These are phyloP conservation scores for Leccinum rimulosum DNA, from an alignment of 768 basidiomycete species.

Conservation along the genomic window DNA sequence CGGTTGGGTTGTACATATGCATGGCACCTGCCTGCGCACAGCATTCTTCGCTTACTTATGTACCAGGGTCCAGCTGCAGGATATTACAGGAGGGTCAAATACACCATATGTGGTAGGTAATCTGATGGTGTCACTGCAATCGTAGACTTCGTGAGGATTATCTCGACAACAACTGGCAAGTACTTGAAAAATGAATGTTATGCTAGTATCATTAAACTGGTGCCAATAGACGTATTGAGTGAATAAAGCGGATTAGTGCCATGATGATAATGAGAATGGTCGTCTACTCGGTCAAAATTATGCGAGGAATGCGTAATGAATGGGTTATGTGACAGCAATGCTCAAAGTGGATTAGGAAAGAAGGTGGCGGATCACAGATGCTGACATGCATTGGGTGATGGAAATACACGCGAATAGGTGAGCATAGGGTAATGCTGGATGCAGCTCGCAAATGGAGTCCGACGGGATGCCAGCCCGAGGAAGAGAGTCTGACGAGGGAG, in stretches of 20 bases:
- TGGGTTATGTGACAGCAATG: slow-evolving; percentile 40
- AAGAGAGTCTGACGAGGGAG: slow-evolving; percentile 6
- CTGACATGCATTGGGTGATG: slow-evolving; percentile 18
- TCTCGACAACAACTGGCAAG: slow-evolving; percentile 10
- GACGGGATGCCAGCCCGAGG: slow-evolving; percentile 21
- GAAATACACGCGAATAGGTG: slow-evolving; percentile 15
- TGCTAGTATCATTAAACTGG: slow-evolving; percentile 31
- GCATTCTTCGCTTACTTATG: slow-evolving; percentile 12
- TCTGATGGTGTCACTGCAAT: slow-evolving; percentile 10
- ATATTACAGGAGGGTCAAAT: background rate
- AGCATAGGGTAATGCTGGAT: slow-evolving; percentile 10
- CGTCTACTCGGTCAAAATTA: slow-evolving; percentile 34
- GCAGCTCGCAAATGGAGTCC: slow-evolving; percentile 1
- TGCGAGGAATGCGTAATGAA: slow-evolving; percentile 35
- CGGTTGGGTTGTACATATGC: background rate
- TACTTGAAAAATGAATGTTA: slow-evolving; percentile 26
- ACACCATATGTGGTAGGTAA: background rate
- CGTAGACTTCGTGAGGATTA: slow-evolving; percentile 7
- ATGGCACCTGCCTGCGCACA: background rate
- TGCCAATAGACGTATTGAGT: slow-evolving; percentile 25
- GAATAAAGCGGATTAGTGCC: slow-evolving; percentile 34
- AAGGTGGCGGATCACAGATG: slow-evolving; percentile 29
- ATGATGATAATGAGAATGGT: slow-evolving; percentile 26
- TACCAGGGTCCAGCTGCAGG: background rate
- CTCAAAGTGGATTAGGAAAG: slow-evolving; percentile 20